A percentile compares a stretch with the other conserved stretches of the same genome.
Evolutionary conservation across 192 early-diverging fungal species (phyloP).

Genomic region (Coemansia erecta): DNA sequence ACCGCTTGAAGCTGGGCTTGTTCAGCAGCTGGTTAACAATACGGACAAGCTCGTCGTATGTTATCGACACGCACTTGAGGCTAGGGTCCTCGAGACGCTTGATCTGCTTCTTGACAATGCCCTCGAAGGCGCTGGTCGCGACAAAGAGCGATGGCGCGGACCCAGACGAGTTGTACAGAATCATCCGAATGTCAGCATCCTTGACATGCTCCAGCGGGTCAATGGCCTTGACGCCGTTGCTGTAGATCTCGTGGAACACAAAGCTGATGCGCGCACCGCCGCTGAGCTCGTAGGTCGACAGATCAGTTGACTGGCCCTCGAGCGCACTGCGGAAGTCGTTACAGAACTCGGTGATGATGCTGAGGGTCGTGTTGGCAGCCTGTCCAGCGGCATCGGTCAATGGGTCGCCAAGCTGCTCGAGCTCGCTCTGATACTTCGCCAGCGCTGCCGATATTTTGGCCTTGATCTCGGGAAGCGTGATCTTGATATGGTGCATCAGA

Average conservation of each 20-base stretch:
- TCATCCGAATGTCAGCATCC: constrained; percentile 97
- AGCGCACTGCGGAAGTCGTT: constrained; percentile 95
- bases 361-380: constrained; percentile 87
- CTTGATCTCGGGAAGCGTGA: constrained; percentile 98
- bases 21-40: constrained; percentile 90
- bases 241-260: constrained; percentile 98
- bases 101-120: constrained; percentile 99
- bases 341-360: constrained; percentile 98
- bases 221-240: constrained; percentile 86
- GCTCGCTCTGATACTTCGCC: constrained; percentile 81
- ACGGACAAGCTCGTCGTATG: constrained; percentile 97
- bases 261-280: constrained; percentile 99
- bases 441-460: constrained; percentile 88
- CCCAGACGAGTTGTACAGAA: constrained; percentile 97
- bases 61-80: constrained; percentile 91
- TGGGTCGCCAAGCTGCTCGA: constrained; percentile 88
- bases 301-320: constrained; percentile 93
- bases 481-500: constrained; percentile 98
- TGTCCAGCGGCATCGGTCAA: constrained; percentile 72
- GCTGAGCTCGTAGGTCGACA: constrained; percentile 91
- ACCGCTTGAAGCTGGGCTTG: constrained; percentile 93
- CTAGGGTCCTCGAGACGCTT: constrained; percentile 96
- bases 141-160: constrained; percentile 98
- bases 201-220: constrained; percentile 99
- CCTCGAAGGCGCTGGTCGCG: constrained; percentile 95